These are phyloP conservation scores for Fraxinus sp. DNA, from an alignment of 305 asterid species.

Conservation along the genomic window DNA sequence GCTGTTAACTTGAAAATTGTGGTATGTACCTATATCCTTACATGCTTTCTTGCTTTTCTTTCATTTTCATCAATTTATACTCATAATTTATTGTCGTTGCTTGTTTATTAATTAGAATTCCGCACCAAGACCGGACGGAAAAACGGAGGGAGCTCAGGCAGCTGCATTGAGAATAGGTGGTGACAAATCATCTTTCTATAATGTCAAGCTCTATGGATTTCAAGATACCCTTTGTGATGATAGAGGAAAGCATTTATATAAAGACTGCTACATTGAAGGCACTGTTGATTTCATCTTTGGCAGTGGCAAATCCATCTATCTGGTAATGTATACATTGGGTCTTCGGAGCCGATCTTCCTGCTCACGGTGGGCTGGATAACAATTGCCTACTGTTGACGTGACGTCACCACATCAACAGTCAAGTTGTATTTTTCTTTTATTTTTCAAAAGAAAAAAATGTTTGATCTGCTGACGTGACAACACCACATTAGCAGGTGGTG, in stretches of 20 bases:
- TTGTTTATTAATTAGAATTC: conserved; percentile 43
- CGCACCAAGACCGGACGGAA: conserved; percentile 66
- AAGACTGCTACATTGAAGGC: conserved; percentile 84
- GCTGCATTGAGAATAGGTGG: conserved; percentile 61
- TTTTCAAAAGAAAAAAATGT: too few relatives aligned
- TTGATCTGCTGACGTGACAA: too few relatives aligned
- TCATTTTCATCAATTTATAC: not conserved
- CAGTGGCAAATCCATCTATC: conserved; percentile 56
- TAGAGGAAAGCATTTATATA: conserved; percentile 60
- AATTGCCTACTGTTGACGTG: too few relatives aligned
- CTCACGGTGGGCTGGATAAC: too few relatives aligned
- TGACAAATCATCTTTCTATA: conserved; percentile 55
- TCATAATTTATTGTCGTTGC: not conserved
- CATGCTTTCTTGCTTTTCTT: conserved; percentile 7
- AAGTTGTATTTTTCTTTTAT: too few relatives aligned
- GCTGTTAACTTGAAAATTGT: conserved; percentile 47
- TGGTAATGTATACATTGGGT: conserved; percentile 37
- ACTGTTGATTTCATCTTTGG: conserved; percentile 85
- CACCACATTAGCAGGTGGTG: too few relatives aligned
- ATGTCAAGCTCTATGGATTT: conserved; percentile 62
- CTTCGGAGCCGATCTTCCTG: too few relatives aligned
- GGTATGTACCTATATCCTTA: conserved; percentile 31
- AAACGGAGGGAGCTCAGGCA: conserved; percentile 46
- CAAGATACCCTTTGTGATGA: conserved; percentile 83
- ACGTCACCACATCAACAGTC: too few relatives aligned